Evolutionary conservation across 2,329 filamentous ascomycete species (phyloP), one percentile per base, ranked within the genome.

Genomic region (Venturia oleaginea): DNA sequence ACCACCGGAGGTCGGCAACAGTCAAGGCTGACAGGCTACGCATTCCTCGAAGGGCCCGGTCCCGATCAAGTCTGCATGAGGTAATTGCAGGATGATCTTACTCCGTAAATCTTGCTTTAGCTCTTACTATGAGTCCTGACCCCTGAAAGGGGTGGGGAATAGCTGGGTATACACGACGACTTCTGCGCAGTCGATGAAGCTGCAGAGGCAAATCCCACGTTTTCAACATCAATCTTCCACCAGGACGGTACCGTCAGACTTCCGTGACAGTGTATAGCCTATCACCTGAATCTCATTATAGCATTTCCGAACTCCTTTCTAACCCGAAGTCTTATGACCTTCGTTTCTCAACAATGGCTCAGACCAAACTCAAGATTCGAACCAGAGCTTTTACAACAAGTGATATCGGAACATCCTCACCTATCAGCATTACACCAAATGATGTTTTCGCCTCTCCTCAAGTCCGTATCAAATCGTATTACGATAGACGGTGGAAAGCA

Each of bases 381-480:
- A 19, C 34, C 27, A 57, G 51, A 34, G 27, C 51, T n/a, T 34
- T 2, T 57, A 57, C 51, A n/a, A 34, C 27, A 11, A 32, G 30
- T 27, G 51, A n/a, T 34, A 4, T 34, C 15, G 2, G 6, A 57
- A n/a, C 15, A n/a, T 57, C 51, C 11, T 57, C 51, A 7, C 27
- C 51, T 8, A 57, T 57, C 30, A 32, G 27, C 30, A 34, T 57
- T 22, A 57, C 51, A 8, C 51, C 30, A 0, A 57, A 57, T 15
- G 15, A 57, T 34, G 51, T 57, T 8, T 57, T 57, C 51, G 51
- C 51, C 51, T 57, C 51, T 57, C 51, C 51, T 22, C 27, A 32
- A 17, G 51, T 34, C 34, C 51, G 51, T 13, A 57, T 57, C 51
- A 57, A 34, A 34, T 57, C 51, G 2, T 57, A 57, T n/a, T 57